Evolutionary conservation across 768 basidiomycete species (phyloP).

Genomic region (Xanthoconium purpureum): DNA sequence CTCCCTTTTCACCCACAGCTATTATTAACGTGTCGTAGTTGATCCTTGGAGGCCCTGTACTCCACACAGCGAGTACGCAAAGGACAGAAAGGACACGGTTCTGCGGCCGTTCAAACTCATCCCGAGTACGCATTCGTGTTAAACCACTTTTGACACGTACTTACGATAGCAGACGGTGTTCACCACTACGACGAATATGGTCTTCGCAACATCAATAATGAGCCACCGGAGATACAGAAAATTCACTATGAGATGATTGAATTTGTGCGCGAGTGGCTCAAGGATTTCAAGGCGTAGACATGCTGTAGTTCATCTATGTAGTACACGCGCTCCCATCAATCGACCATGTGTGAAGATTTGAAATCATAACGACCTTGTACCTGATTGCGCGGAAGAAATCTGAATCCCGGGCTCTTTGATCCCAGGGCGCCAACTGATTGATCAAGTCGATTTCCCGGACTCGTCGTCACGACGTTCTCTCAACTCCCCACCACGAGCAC

Average conservation of each 20-base stretch:
- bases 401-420: no score
- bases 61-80: constrained; percentile 74
- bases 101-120: constrained; percentile 84
- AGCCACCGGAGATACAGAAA: constrained; percentile 74
- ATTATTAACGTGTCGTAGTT: constrained; percentile 39
- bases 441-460: not conserved
- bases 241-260: constrained; percentile 78
- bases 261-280: constrained; percentile 78
- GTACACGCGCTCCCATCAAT: not conserved
- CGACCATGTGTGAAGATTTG: not conserved
- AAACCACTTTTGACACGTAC: not conserved
- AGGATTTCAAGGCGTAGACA: constrained; percentile 35
- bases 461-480: not conserved
- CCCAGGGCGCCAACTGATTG: not conserved
- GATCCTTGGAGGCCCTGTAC: constrained; percentile 92
- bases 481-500: not conserved
- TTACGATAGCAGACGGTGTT: constrained; percentile 49
- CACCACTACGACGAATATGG: constrained; percentile 79
- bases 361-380: not conserved
- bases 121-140: constrained; percentile 50
- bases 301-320: not conserved
- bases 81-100: constrained; percentile 65
- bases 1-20: not conserved
- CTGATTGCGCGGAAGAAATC: no score
- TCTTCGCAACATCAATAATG: constrained; percentile 51